phyloP scores from a whole-genome alignment of 2,329 filamentous ascomycete species.

The Xylaria sp. region DNA sequence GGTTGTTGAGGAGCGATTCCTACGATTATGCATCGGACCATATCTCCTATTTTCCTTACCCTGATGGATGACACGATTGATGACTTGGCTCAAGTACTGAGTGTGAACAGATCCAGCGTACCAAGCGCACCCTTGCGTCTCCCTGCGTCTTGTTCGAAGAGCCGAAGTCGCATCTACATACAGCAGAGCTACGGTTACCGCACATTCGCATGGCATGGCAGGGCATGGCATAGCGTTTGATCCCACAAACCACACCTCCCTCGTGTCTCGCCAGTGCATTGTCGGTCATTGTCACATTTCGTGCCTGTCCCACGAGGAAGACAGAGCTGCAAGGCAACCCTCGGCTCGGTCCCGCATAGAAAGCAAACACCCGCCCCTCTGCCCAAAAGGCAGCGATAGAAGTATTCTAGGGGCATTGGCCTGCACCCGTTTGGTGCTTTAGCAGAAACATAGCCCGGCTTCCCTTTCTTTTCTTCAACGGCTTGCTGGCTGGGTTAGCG shows the following conservation, averaged over 20 bases:
- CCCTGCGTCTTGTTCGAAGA: constrained; percentile 35
- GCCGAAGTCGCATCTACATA: constrained; percentile 36
- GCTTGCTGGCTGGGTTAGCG: constrained; percentile 6
- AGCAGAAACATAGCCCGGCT: constrained; percentile 30
- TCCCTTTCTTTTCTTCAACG: neutral
- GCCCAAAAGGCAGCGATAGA: neutral
- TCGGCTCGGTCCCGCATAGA: constrained; percentile 18
- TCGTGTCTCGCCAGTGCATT: constrained; percentile 38
- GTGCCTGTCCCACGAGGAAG: constrained; percentile 35
- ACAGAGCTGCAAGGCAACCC: constrained; percentile 38
- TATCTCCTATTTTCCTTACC: neutral
- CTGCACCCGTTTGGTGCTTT: constrained; percentile 23
- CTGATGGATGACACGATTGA: neutral
- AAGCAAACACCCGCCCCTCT: constrained; percentile 11
- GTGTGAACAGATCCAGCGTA: neutral
- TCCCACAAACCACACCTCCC: constrained; percentile 41
- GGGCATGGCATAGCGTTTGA: constrained; percentile 42
- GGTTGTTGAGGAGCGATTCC: neutral
- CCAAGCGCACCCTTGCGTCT: constrained; percentile 25
- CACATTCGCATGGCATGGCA: constrained; percentile 26
- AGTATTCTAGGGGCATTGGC: constrained; percentile 23
- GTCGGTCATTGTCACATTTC: constrained; percentile 22
- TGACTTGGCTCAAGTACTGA: neutral
- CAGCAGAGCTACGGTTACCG: constrained; percentile 17
- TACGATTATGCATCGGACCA: neutral